Evolutionary conservation across 31 red algal genomes (phyloP).

Genomic region (Endocladia muricata): DNA sequence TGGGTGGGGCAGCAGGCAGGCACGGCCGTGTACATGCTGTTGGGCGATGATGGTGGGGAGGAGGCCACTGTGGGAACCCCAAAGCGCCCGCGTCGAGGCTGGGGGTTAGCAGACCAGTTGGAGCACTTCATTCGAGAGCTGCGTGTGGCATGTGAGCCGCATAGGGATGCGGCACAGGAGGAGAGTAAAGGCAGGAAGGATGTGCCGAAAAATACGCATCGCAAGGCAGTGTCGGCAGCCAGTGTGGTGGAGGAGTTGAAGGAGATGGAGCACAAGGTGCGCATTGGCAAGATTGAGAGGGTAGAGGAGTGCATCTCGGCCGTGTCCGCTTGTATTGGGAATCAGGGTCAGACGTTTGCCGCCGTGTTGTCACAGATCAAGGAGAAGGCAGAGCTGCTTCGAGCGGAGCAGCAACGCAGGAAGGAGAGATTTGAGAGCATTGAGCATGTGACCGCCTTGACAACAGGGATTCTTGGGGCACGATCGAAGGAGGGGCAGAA

Average conservation of each 20-base stretch:
- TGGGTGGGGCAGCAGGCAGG: background rate
- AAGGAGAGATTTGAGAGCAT: background rate
- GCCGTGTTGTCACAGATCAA: constrained; percentile 9
- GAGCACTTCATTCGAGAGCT: constrained; percentile 15
- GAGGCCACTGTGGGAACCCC: background rate
- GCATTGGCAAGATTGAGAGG: background rate
- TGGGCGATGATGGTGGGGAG: constrained; percentile 1
- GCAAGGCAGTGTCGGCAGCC: constrained; percentile 14
- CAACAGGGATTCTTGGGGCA: constrained; percentile 7
- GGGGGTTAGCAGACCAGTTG: background rate
- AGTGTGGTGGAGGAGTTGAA: constrained; percentile 17
- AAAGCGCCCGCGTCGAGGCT: background rate
- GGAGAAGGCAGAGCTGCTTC: background rate
- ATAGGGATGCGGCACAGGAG: constrained; percentile 11
- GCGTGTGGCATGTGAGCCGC: constrained; percentile 4
- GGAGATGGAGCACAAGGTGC: constrained; percentile 10
- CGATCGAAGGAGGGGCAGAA: no score
- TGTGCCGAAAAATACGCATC: constrained; percentile 34
- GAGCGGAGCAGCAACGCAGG: background rate
- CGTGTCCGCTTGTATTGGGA: constrained; percentile 15
- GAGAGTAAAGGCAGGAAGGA: constrained; percentile 7
- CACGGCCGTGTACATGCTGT: background rate
- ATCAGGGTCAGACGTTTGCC: constrained; percentile 12
- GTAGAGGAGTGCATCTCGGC: constrained; percentile 29
- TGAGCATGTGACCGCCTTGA: background rate